Conservation (phyloP, 129 eudicot genomes). For the Flaveria brownii region DNA sequence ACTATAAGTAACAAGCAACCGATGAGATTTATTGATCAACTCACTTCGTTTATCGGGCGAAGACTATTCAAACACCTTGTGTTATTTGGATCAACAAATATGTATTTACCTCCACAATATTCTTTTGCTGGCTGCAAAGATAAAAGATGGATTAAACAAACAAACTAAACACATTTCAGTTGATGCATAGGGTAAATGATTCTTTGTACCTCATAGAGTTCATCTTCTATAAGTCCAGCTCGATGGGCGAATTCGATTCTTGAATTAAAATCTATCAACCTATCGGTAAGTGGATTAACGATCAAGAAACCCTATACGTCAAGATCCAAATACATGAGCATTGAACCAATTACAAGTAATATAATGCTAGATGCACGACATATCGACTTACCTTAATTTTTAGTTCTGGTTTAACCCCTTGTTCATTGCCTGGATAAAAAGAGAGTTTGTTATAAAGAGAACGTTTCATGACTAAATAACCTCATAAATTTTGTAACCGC, state of each 20-base stretch:
- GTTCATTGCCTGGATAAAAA: slow-evolving; percentile 34
- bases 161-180: background rate
- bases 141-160: background rate
- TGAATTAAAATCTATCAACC: slow-evolving; percentile 29
- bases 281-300: slow-evolving; percentile 32
- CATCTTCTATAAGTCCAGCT: slow-evolving; percentile 37
- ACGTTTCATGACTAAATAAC: no score
- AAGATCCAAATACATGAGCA: background rate
- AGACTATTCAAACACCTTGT: slow-evolving; percentile 33
- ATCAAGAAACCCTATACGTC: slow-evolving; percentile 40
- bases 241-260: slow-evolving; percentile 33
- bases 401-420: slow-evolving; percentile 22
- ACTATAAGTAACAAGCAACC: background rate
- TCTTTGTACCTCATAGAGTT: slow-evolving; percentile 26
- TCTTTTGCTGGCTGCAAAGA: slow-evolving; percentile 36
- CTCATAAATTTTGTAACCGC: no score
- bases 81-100: slow-evolving; percentile 37
- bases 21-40: background rate
- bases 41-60: slow-evolving; percentile 31
- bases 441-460: background rate
- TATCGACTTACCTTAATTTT: slow-evolving; percentile 29
- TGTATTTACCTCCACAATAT: slow-evolving; percentile 33
- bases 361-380: background rate
- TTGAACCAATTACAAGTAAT: background rate
- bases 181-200: background rate